Base-by-base conservation (phyloP, 805 yeast genomes). In the Saccharomyces paradoxus region DNA sequence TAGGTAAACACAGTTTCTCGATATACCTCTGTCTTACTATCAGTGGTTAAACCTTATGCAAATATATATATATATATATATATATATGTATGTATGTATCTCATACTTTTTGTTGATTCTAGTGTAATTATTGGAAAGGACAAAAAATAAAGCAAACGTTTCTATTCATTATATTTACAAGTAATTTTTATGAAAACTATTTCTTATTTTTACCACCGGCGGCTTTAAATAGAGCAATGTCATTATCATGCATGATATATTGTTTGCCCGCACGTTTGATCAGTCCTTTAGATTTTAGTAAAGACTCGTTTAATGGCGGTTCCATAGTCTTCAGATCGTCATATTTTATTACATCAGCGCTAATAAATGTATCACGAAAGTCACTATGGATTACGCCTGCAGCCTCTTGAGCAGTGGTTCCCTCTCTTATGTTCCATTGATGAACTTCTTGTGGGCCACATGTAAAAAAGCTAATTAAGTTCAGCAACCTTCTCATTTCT, bases 381-480 rank as follows among this genome's bases (percentile, higher is more conserved):
- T 89, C 97, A 1, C 89, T 86, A 68, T 90, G 97, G 56, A 90
- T 90, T 32, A 86, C 84, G 24, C 91, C 95, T 0, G 97, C 97
- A 2, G 96, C 96, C 58, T 87, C 87, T 41, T 92, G 91, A 1
- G 96, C 96, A 41, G 81, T 79, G 17, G 86, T 79, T 30, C 89
- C 88, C 51, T 77, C 76, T 66, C 91, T 78, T 53, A 90, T 77
- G 17, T 90, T 86, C 97, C 97, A 90, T 69, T 90, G 96, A 64
- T 92, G 76, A 9, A 87, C 91, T 71, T 90, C 96, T 51, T 78
- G 76, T 27, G 84, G 83, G 29, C 97, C 97, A 66, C 95, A 87
- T 0, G 97, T 90, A 73, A 86, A 90, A 70, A 81, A 90, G 46
- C 95, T 86, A 24, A 89, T 87, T 66, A 90, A 75, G 52, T 83